phyloP scores from a whole-genome alignment of 1,139 yeast species.

The Suhomyces taliae region DNA sequence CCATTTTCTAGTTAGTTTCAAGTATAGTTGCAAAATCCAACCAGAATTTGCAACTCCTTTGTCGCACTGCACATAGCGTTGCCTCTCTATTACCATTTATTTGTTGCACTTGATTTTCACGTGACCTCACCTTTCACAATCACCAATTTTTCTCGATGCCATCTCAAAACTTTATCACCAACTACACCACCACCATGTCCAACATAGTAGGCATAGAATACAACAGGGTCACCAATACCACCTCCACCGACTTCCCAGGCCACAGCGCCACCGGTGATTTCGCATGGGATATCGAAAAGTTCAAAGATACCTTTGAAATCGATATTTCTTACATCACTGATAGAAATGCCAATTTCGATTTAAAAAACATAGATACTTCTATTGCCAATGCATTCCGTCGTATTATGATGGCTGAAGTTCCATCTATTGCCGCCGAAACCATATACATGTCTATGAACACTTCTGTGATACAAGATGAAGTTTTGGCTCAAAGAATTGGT shows the following conservation, averaged over 20 bases:
- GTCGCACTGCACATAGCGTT: too few species aligned
- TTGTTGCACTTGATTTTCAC: neutral
- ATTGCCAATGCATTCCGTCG: conserved; percentile 96
- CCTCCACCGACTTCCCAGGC: conserved; percentile 90
- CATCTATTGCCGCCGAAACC: conserved; percentile 91
- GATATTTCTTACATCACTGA: conserved; percentile 64
- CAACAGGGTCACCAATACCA: conserved; percentile 85
- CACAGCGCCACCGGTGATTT: conserved; percentile 61
- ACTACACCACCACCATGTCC: conserved; percentile 23
- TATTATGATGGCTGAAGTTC: conserved; percentile 95
- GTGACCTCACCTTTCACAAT: conserved; percentile 3
- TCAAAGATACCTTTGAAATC: conserved; percentile 69
- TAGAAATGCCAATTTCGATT: conserved; percentile 81
- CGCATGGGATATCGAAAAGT: conserved; percentile 84
- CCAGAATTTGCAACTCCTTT: too few species aligned
- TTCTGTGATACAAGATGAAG: conserved; percentile 95
- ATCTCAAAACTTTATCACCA: conserved; percentile 3
- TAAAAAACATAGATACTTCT: conserved; percentile 84
- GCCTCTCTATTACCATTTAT: neutral
- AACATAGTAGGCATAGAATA: conserved; percentile 86
- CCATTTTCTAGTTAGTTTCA: too few species aligned
- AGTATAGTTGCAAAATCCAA: too few species aligned
- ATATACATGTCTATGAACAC: conserved; percentile 92
- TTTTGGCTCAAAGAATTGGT: conserved; percentile 92
- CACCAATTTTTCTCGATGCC: conserved; percentile 12